Conservation (phyloP, 208 protist genomes). For the Trypanosoma melophagium region DNA sequence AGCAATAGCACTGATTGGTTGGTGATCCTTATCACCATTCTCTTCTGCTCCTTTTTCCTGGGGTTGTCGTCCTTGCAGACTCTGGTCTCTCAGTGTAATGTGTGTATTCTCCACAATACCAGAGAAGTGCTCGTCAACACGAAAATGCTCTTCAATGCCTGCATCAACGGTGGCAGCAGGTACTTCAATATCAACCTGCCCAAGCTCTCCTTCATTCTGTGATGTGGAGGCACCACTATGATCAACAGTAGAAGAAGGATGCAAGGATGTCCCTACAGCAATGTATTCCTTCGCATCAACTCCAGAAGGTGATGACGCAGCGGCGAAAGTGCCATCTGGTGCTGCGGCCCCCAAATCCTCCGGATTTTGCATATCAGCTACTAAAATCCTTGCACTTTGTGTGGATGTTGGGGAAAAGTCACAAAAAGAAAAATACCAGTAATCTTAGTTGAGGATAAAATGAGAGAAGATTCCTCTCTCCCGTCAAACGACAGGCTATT, state of each 20-base stretch:
- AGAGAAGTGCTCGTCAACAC: neutral
- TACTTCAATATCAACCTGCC: neutral
- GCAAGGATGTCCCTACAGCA: neutral
- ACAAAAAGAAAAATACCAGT: too few species aligned
- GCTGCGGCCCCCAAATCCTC: neutral
- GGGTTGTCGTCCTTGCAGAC: too few species aligned
- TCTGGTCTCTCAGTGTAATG: too few species aligned
- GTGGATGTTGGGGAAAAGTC: too few species aligned
- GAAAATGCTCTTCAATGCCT: neutral
- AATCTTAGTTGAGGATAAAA: too few species aligned
- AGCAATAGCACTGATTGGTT: neutral
- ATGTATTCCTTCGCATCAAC: neutral
- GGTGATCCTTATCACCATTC: neutral
- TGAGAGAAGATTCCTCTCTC: too few species aligned
- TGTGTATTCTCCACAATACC: too few species aligned
- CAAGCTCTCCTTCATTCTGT: neutral
- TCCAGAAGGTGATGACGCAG: neutral
- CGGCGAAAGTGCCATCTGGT: neutral
- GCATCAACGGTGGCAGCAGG: too few species aligned
- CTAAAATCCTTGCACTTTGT: neutral
- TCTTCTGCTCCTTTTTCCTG: neutral
- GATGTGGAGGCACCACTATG: neutral
- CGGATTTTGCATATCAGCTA: constrained; percentile 3
- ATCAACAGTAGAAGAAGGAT: neutral
- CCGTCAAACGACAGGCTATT: too few species aligned